Evolutionary conservation across 202 grass and related monocot genomes (phyloP).

Genomic region (Digitaria exilis): DNA sequence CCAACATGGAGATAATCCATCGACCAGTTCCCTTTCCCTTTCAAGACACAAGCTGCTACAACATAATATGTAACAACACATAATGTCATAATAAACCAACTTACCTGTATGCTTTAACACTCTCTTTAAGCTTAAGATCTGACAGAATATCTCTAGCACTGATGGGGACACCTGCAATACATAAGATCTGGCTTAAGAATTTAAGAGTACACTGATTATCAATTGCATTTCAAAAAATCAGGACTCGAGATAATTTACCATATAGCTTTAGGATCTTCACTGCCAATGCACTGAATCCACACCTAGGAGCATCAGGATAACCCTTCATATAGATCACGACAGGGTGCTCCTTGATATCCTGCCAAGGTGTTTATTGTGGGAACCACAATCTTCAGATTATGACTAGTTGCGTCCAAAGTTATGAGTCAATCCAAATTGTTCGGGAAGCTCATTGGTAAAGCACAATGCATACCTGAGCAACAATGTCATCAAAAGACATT

Average conservation of each 20-base stretch:
- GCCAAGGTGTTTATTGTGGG: background rate
- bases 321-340: constrained; percentile 95
- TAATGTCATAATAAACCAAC: background rate
- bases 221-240: constrained; percentile 9
- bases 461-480: constrained; percentile 55
- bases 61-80: constrained; percentile 7
- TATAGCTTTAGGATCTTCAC: constrained; percentile 91
- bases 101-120: constrained; percentile 85
- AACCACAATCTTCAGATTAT: constrained; percentile 10
- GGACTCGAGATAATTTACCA: constrained; percentile 43
- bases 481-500: constrained; percentile 61
- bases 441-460: background rate
- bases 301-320: constrained; percentile 76
- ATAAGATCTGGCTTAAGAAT: constrained; percentile 28
- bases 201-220: constrained; percentile 1
- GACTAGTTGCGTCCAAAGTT: background rate
- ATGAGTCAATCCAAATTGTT: background rate
- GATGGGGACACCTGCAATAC: constrained; percentile 57
- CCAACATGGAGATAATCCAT: background rate
- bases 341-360: constrained; percentile 87
- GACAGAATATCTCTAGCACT: constrained; percentile 80
- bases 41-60: background rate
- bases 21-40: background rate
- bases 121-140: constrained; percentile 78
- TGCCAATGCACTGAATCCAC: constrained; percentile 91